These are phyloP conservation scores for Penicillium fuscoglaucum DNA, from an alignment of 2,329 filamentous ascomycete genomes.

Conservation along the genomic window DNA sequence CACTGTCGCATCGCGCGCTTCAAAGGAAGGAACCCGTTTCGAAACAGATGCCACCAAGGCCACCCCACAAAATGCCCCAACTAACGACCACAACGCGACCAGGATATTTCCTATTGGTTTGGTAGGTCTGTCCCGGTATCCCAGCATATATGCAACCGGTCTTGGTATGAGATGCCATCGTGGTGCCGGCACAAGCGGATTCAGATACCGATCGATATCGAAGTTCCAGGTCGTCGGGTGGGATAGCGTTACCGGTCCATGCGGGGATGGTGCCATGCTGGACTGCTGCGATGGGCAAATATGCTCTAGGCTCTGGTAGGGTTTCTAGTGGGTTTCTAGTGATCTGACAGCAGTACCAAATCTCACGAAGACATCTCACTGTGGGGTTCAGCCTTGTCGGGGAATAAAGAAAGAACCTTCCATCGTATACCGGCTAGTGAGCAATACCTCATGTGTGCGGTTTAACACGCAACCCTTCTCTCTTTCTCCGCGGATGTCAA, in stretches of 20 bases:
- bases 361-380: background rate
- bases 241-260: conserved; percentile 14
- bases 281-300: background rate
- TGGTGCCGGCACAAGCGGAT: conserved; percentile 67
- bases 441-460: background rate
- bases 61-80: conserved; percentile 65
- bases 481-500: conserved; percentile 19
- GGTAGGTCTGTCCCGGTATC: conserved; percentile 52
- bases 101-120: conserved; percentile 58
- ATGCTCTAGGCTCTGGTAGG: background rate
- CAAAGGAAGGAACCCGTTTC: conserved; percentile 56
- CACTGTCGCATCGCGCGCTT: conserved; percentile 55
- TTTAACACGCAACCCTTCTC: conserved; percentile 3
- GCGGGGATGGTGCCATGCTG: conserved; percentile 11
- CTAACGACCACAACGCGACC: conserved; percentile 61
- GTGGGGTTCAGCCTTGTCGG: conserved; percentile 6
- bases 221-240: conserved; percentile 52
- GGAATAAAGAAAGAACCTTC: conserved; percentile 1
- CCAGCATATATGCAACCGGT: conserved; percentile 67
- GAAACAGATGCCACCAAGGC: conserved; percentile 60
- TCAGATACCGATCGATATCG: conserved; percentile 75
- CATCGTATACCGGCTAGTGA: background rate
- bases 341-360: background rate
- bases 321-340: too few species aligned
- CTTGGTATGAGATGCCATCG: conserved; percentile 64